Percentiles rank a stretch among this genome's conserved stretches.
Evolutionary conservation across 768 basidiomycete species (phyloP).

Genomic region (Sporobolomyces pararoseus): DNA sequence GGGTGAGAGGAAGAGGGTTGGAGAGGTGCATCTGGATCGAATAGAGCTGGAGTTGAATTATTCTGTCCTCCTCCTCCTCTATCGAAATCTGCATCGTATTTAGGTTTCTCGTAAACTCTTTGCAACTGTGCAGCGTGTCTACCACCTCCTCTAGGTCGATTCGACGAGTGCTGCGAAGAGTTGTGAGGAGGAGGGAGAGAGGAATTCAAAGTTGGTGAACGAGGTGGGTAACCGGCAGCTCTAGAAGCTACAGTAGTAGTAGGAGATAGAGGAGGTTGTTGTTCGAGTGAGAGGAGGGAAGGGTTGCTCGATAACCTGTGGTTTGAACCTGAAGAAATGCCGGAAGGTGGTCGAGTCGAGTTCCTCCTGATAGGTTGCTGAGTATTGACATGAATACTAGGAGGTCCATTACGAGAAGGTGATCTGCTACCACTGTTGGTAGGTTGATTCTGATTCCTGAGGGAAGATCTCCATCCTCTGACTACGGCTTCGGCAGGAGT

Average conservation of each 20-base stretch:
- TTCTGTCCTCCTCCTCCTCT: neutral
- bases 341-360: slow-evolving; percentile 11
- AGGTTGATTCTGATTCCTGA: neutral
- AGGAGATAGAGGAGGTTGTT: slow-evolving; percentile 2
- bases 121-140: neutral
- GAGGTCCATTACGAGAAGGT: too few relatives aligned
- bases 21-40: slow-evolving; percentile 11
- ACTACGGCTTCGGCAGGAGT: slow-evolving; percentile 14
- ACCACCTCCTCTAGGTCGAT: neutral
- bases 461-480: slow-evolving; percentile 11
- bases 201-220: neutral
- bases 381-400: too few relatives aligned
- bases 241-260: slow-evolving; percentile 15
- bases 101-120: neutral
- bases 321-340: neutral
- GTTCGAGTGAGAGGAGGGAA: slow-evolving; percentile 27
- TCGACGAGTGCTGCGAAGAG: slow-evolving; percentile 7
- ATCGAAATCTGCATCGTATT: slow-evolving; percentile 42
- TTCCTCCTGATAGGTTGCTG: neutral
- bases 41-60: neutral
- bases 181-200: too few relatives aligned
- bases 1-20: too few relatives aligned
- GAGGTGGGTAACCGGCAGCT: neutral
- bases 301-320: neutral
- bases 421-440: neutral